Base-by-base conservation (phyloP, 2,329 filamentous ascomycete genomes). In the Stagonosporopsis rhizophila region DNA sequence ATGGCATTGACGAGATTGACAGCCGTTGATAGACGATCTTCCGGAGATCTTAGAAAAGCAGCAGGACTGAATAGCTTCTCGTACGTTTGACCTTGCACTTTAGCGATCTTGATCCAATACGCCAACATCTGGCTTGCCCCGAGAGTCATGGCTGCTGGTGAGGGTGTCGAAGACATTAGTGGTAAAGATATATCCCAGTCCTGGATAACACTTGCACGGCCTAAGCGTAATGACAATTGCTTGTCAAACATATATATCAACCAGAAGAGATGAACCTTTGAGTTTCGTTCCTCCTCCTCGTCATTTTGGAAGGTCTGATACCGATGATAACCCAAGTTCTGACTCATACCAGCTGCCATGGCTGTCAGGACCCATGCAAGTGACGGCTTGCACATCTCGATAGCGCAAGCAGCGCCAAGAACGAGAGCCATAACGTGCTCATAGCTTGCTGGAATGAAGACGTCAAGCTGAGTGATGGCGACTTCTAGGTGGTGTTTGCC, bases 401-500 rank as follows among this genome's bases (percentile, higher is more conserved):
- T 63, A 12, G 72, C 69, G 27, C 67, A 69, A 12, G 70, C 64
- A 8, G 70, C 67, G 41, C 66, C 72, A 17, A 77, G 51, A 4
- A 74, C 40, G 4, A 77, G 59, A 15, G 71, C 71, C 50, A 75
- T 67, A 22, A 76, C 68, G 28, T 77, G 77, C 44, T 77, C 75
- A 44, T 70, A 70, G 19, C 57, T 74, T 4, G 73, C 66, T 4
- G 71, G 65, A 44, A 76, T 55, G 51, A 72, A 71, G 1, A 75
- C 61, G 35, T 73, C 68, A 6, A 77, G 59, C 25, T 74, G 66
- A 28, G 65, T 68, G 49, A 77, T 61, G 7, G 67, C 67, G 27
- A 70, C 74, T 58, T 82, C 79, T 17, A 83, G 65, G 44, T 83
- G 83, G 15, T 70, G 61, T 27, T 73, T 75, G 58, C 80, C 55